phyloP scores from a whole-genome alignment of 208 protist species.

The Trypanosoma melophagium region DNA sequence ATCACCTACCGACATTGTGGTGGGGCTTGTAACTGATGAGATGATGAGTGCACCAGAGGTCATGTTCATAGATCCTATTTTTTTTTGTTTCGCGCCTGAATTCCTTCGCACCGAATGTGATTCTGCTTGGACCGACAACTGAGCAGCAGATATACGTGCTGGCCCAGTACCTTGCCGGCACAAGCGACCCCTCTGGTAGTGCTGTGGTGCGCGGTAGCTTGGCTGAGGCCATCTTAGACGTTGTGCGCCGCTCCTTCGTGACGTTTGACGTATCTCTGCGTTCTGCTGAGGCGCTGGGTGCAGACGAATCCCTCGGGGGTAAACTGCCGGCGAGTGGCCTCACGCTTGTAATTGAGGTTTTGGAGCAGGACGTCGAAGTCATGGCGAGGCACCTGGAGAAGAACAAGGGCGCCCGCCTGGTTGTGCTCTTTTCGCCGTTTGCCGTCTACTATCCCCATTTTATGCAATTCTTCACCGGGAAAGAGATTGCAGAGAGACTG shows the following conservation, averaged over 20 bases:
- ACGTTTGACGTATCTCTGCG: slow-evolving; percentile 16
- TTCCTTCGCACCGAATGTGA: slow-evolving; percentile 16
- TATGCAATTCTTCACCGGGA: slow-evolving; percentile 11
- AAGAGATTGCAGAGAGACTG: slow-evolving; percentile 22
- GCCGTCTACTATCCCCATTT: slow-evolving; percentile 28
- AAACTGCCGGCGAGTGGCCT: slow-evolving; percentile 10
- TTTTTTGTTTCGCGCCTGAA: slow-evolving; percentile 3
- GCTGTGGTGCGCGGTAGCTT: slow-evolving; percentile 5
- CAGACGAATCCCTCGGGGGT: neutral
- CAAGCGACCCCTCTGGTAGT: neutral
- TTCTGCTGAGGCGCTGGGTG: neutral
- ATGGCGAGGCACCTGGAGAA: slow-evolving; percentile 27
- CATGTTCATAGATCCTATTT: slow-evolving; percentile 34
- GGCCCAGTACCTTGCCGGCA: slow-evolving; percentile 25
- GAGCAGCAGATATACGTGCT: slow-evolving; percentile 59
- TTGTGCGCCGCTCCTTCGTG: slow-evolving; percentile 13
- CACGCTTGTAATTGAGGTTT: slow-evolving; percentile 22
- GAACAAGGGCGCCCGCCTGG: slow-evolving; percentile 14
- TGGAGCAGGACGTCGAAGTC: slow-evolving; percentile 12
- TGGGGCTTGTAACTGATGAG: slow-evolving; percentile 4
- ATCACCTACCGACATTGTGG: slow-evolving; percentile 6
- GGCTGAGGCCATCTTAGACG: slow-evolving; percentile 4
- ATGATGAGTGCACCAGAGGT: slow-evolving; percentile 18
- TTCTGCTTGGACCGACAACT: slow-evolving; percentile 40
- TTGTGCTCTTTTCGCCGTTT: slow-evolving; percentile 36